These are phyloP conservation scores for Coemansia sp. DNA, from an alignment of 192 early-diverging fungal genomes.

Conservation along the genomic window DNA sequence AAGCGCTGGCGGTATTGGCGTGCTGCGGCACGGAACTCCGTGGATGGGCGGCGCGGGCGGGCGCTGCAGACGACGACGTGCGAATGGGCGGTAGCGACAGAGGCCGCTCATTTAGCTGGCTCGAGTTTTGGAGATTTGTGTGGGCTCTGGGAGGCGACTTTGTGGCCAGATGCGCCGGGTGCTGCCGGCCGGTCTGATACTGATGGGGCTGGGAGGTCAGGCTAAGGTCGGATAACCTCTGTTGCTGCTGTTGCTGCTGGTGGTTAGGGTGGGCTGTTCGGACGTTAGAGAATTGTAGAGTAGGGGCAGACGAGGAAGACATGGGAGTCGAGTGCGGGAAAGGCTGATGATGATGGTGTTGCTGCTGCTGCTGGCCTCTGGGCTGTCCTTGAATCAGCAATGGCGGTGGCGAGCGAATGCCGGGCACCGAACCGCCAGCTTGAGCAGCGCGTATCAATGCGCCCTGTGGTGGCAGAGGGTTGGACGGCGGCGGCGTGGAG, in stretches of 20 bases:
- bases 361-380: constrained; percentile 13
- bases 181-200: constrained; percentile 9
- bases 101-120: constrained; percentile 11
- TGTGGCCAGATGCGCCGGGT: constrained; percentile 9
- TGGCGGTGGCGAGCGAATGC: constrained; percentile 16
- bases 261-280: constrained; percentile 6
- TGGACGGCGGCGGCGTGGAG: constrained; percentile 12
- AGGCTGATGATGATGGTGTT: not conserved
- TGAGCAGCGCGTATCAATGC: constrained; percentile 3
- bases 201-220: not conserved
- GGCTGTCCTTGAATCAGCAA: not conserved
- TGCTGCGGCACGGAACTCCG: not conserved
- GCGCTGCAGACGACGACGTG: constrained; percentile 6
- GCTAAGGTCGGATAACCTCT: constrained; percentile 5
- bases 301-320: constrained; percentile 19
- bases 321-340: constrained; percentile 11
- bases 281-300: constrained; percentile 9
- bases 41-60: not conserved
- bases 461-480: constrained; percentile 11
- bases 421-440: constrained; percentile 9
- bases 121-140: not conserved
- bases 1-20: not conserved
- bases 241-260: constrained; percentile 16
- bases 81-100: constrained; percentile 22
- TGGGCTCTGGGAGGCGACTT: constrained; percentile 20